Evolutionary conservation across 768 basidiomycete genomes (phyloP), one percentile per base, ranked within the genome.

Genomic region (Pulveroboletus sp.): DNA sequence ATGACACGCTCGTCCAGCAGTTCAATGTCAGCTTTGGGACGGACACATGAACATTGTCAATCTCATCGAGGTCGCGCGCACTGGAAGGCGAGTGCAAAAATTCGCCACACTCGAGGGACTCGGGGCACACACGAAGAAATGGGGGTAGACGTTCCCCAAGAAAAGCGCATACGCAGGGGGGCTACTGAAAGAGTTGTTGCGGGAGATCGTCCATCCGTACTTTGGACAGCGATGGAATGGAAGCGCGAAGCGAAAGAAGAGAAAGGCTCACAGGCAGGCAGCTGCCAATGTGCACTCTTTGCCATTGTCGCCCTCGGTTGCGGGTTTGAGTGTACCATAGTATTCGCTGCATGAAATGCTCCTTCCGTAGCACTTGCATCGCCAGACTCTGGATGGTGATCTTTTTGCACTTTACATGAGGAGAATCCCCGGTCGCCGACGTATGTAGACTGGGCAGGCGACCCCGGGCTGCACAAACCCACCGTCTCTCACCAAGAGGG

Each of bases 31-130:
- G 55, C 27, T 63, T 50, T 14, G 68, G 65, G 10, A 55, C 58
- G 2, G 46, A 49, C 57, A 70, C 30, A 68, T 72, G 24, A 72
- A 73, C 37, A 58, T 72, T 6, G 56, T 69, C 15, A 67, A 73
- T 39, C 61, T 73, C 18, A 42, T 71, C 36, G 55, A 69, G 18
- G 44, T 46, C 0, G 46, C 17, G 0, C 49, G 51, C 6, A 56
- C 58, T 0, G 58, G 58, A 8, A 0, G 43, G 14, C 40, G n/a
- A 0, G 62, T 73, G 21, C 43, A 0, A 8, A 50, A 40, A 8
- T 73, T 72, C 27, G 21, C 36, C 3, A 61, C 57, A 0, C 60
- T 69, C 21, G 43, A 47, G 0, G 52, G 57, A 0, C 66, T 72
- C 2, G 57, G 54, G 14, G 6, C 0, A 3, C 73, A 72, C 39